These are phyloP conservation scores for Colletotrichum tamarilloi DNA, from an alignment of 2,329 filamentous ascomycete genomes.

Conservation along the genomic window DNA sequence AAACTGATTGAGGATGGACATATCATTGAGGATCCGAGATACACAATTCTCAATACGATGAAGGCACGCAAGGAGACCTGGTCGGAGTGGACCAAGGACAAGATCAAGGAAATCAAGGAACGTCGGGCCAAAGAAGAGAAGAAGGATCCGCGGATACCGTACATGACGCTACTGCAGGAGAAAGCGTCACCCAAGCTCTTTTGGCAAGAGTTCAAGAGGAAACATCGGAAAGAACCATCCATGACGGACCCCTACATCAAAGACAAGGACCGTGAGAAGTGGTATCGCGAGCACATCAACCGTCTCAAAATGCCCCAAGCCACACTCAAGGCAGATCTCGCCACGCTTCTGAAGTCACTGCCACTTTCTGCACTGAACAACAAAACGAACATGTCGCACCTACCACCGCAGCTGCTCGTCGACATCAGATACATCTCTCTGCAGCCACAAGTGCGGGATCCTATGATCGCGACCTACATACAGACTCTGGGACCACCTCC, in stretches of 20 bases:
- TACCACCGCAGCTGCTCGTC: conserved; percentile 71
- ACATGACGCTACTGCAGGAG: conserved; percentile 82
- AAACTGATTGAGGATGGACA: conserved; percentile 85
- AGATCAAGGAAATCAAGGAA: conserved; percentile 78
- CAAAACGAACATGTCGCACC: conserved; percentile 62
- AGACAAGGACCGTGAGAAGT: conserved; percentile 84
- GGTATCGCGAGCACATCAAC: conserved; percentile 79
- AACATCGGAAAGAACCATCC: conserved; percentile 82
- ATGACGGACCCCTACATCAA: conserved; percentile 80
- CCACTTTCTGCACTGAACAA: conserved; percentile 70
- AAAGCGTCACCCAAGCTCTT: conserved; percentile 92
- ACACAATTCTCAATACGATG: conserved; percentile 85
- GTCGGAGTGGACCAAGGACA: conserved; percentile 84
- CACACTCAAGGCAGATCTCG: conserved; percentile 77
- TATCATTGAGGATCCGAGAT: conserved; percentile 87
- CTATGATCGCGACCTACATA: conserved; percentile 74
- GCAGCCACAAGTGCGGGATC: conserved; percentile 68
- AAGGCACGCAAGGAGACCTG: conserved; percentile 84
- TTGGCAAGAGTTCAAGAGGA: conserved; percentile 96
- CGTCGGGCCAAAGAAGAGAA: conserved; percentile 81
- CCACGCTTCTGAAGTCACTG: conserved; percentile 70
- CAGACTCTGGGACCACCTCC: conserved; percentile 71
- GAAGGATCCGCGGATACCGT: conserved; percentile 84
- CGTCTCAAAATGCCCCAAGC: conserved; percentile 74
- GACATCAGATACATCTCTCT: conserved; percentile 79